Evolutionary conservation across 2,329 filamentous ascomycete genomes (phyloP), one percentile per base, ranked within the genome.

Genomic region (Xenoacremonium recifei): DNA sequence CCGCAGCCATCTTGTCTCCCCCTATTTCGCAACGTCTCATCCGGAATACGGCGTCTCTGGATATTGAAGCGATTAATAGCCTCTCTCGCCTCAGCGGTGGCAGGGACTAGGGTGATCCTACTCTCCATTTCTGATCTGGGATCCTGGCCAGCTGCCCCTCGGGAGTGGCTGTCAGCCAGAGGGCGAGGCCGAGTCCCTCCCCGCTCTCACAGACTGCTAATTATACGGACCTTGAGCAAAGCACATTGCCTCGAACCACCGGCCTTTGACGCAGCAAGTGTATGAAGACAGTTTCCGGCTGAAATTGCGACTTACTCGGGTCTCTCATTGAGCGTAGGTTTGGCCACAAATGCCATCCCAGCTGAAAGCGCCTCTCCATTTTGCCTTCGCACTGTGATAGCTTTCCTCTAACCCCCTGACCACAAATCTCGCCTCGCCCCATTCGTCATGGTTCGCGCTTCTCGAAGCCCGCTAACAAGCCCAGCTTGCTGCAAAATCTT

Each of bases 21-120:
- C 55, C 47, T 57, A 55, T 57, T 56, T 36, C 45, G 20, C 44
- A 37, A 40, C 42, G 42, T 48, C 45, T 48, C 45, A 45, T 45
- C 33, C 45, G 42, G 40, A 52, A 44, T 47, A 40, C 21, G 33
- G 39, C 38, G 40, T 36, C 42, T 38, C 37, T 6, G 25, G n/a
- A n/a, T n/a, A n/a, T 43, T 34, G 40, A 46, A 39, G 38, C 40
- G n/a, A n/a, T n/a, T 37, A 37, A 49, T 44, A 46, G 32, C 20
- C 20, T n/a, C 32, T 12, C n/a, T 43, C 35, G 46, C 39, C n/a
- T 37, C 39, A 32, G 37, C 38, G 36, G 23, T 33, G 37, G 40
- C 40, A 35, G 20, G 21, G 33, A 48, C 54, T 42, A 37, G 54
- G 55, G 43, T 53, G 39, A 56, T 49, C 50, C 49, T 42, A 56